Evolutionary conservation across 495 filamentous ascomycete genomes (phyloP).

Genomic region (Hyaloscypha hepaticicola): DNA sequence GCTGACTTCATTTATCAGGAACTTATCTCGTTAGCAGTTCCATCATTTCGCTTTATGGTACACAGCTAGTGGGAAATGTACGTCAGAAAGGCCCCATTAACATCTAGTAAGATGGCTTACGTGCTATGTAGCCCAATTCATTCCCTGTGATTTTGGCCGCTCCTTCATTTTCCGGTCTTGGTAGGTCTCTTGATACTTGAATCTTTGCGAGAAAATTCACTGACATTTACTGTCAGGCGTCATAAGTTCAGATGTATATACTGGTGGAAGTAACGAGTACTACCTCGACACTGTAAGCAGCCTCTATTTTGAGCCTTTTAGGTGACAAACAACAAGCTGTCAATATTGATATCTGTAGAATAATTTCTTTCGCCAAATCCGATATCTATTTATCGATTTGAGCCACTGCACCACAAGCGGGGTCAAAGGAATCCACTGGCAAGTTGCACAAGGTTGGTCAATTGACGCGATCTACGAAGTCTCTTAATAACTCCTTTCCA

Average conservation of each 20-base stretch:
- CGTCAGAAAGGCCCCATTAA: not conserved
- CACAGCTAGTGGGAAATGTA: constrained; percentile 75
- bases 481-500: not conserved
- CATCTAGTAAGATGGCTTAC: no score
- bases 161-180: constrained; percentile 12
- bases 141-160: constrained; percentile 7
- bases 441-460: constrained; percentile 36
- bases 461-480: not conserved
- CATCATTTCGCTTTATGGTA: constrained; percentile 74
- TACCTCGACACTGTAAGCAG: not conserved
- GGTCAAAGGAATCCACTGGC: constrained; percentile 41
- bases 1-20: not conserved
- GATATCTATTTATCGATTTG: constrained; percentile 44
- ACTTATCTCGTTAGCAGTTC: constrained; percentile 58
- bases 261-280: not conserved
- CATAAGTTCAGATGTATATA: not conserved
- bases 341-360: constrained; percentile 23
- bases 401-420: constrained; percentile 16
- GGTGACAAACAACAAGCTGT: not conserved
- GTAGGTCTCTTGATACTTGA: not conserved
- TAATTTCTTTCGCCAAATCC: constrained; percentile 45
- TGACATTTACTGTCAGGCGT: not conserved
- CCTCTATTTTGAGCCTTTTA: not conserved
- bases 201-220: not conserved
- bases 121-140: constrained; percentile 34